Percentiles rank a stretch among this genome's conserved stretches.
phyloP scores from a whole-genome alignment of 352 stramenopile genomes.

The Pythium chondricola region DNA sequence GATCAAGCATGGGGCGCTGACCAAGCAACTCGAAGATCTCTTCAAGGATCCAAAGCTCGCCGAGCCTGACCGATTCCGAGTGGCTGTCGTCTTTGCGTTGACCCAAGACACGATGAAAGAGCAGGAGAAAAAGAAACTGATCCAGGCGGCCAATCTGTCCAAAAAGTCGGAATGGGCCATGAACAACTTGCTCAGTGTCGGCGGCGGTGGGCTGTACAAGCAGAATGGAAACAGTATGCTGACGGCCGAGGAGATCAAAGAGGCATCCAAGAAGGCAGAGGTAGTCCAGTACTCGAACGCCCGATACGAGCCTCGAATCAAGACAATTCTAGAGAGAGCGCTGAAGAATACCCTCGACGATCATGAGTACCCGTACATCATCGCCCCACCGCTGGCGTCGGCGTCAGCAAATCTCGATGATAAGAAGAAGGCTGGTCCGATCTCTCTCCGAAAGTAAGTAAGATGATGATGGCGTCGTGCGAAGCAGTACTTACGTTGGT shows the following conservation, averaged over 20 bases:
- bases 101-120: slow-evolving; percentile 89
- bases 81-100: slow-evolving; percentile 91
- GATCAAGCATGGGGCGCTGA: slow-evolving; percentile 76
- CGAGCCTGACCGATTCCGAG: slow-evolving; percentile 81
- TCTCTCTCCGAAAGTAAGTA: slow-evolving; percentile 76
- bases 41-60: slow-evolving; percentile 78
- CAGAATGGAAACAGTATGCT: slow-evolving; percentile 56
- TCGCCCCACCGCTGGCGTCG: slow-evolving; percentile 50
- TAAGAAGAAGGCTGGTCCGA: slow-evolving; percentile 49
- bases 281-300: slow-evolving; percentile 73
- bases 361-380: slow-evolving; percentile 77
- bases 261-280: slow-evolving; percentile 54
- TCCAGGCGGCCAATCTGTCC: slow-evolving; percentile 77
- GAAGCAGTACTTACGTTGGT: no score
- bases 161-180: slow-evolving; percentile 55
- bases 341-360: slow-evolving; percentile 61
- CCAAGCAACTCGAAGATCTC: slow-evolving; percentile 86
- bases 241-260: slow-evolving; percentile 54
- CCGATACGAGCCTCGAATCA: slow-evolving; percentile 71
- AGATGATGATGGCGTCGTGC: no score
- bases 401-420: slow-evolving; percentile 22
- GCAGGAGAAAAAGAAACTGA: slow-evolving; percentile 79
- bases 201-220: slow-evolving; percentile 44
- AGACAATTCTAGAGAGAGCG: slow-evolving; percentile 45
- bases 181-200: slow-evolving; percentile 63